phyloP scores from a whole-genome alignment of 495 filamentous ascomycete genomes.

The Parathielavia hyrcaniae region DNA sequence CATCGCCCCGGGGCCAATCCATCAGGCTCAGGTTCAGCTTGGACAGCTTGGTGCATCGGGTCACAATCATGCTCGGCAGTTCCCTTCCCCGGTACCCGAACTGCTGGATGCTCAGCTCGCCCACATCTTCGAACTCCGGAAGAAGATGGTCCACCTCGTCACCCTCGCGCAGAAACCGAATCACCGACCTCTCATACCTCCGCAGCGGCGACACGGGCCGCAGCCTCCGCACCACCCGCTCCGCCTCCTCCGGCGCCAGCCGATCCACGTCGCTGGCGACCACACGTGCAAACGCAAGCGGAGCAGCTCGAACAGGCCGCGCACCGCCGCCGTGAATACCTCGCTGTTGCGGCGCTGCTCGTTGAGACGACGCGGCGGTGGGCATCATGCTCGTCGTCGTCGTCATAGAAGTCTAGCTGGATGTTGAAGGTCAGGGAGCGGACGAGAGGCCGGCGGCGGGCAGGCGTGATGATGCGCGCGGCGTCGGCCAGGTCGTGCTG shows the following conservation, averaged over 20 bases:
- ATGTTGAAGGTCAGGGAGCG: not conserved
- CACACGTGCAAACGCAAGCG: not conserved
- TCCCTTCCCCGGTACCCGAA: not conserved
- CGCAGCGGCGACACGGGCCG: not conserved
- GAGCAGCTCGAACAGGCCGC: not conserved
- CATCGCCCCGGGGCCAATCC: conserved; percentile 9
- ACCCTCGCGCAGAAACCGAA: not conserved
- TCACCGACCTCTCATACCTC: not conserved
- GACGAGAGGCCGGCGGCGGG: not conserved
- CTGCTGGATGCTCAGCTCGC: not conserved
- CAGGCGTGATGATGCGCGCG: conserved; percentile 2
- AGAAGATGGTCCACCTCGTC: not conserved
- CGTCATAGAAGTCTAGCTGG: not conserved
- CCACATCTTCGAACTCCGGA: not conserved
- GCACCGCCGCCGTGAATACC: conserved; percentile 3
- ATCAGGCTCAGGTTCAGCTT: not conserved
- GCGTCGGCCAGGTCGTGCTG: conserved; percentile 6
- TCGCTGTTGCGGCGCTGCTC: conserved; percentile 7
- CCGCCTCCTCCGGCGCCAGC: not conserved
- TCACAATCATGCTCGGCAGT: conserved; percentile 1
- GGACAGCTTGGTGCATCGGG: not conserved
- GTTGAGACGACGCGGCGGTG: not conserved
- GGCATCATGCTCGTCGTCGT: too few species aligned
- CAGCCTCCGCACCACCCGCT: not conserved
- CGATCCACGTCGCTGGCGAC: conserved; percentile 7